Evolutionary conservation across 2,329 filamentous ascomycete genomes (phyloP).

Genomic region (Xylaria sp.): DNA sequence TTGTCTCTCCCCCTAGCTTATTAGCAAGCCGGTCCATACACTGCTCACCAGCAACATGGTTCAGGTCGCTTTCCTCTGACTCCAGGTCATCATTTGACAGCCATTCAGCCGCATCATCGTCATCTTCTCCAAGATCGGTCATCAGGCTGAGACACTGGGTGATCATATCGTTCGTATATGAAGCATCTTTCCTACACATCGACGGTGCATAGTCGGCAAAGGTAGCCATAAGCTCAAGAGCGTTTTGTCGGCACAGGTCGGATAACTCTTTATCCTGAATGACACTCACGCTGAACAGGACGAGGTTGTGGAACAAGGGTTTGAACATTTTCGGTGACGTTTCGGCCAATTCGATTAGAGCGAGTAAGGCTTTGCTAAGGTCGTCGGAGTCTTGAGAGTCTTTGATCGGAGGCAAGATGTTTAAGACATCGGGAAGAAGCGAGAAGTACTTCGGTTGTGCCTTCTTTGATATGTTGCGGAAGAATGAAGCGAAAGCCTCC

Average conservation of each 20-base stretch:
- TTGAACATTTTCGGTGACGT: conserved; percentile 98
- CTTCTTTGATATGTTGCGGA: conserved; percentile 90
- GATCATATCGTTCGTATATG: conserved; percentile 95
- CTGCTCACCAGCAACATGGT: conserved; percentile 97
- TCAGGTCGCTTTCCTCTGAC: conserved; percentile 93
- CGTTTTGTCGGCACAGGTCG: conserved; percentile 91
- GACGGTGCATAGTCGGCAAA: conserved; percentile 94
- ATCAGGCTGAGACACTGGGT: conserved; percentile 97
- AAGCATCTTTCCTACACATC: conserved; percentile 94
- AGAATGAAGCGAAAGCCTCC: conserved; percentile 97
- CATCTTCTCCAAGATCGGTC: conserved; percentile 94
- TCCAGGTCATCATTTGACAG: conserved; percentile 93
- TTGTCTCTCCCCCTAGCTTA: conserved; percentile 93
- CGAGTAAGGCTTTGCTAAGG: conserved; percentile 87
- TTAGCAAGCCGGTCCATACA: conserved; percentile 98
- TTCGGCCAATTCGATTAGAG: conserved; percentile 94
- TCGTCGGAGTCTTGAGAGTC: conserved; percentile 90
- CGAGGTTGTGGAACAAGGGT: conserved; percentile 88
- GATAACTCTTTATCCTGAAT: conserved; percentile 96
- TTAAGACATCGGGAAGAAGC: conserved; percentile 90
- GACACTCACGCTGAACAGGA: conserved; percentile 91
- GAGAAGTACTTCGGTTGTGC: conserved; percentile 87
- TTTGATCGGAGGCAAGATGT: conserved; percentile 93
- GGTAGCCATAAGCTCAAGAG: conserved; percentile 95
- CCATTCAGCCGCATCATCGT: conserved; percentile 96